Conservation (phyloP, 1,139 yeast species). For the Debaryomyces sp. region DNA sequence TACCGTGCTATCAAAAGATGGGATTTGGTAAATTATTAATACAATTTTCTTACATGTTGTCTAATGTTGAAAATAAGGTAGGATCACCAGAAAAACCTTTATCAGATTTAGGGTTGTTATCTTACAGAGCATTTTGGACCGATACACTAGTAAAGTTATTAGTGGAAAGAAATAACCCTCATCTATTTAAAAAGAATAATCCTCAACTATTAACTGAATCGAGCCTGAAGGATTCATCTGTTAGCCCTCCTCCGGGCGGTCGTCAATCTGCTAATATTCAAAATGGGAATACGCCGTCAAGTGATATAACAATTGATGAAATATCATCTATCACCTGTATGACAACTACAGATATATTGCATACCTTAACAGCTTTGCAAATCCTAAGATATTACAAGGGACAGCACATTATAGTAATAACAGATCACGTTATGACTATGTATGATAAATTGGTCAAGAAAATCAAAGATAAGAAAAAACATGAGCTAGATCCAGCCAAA, state of each 20-base stretch:
- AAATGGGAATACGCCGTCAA: slow-evolving; percentile 22
- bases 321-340: slow-evolving; percentile 83
- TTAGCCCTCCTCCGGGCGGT: slow-evolving; percentile 25
- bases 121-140: slow-evolving; percentile 97
- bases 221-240: slow-evolving; percentile 27
- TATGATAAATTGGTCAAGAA: slow-evolving; percentile 71
- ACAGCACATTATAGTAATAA: slow-evolving; percentile 89
- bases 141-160: slow-evolving; percentile 79
- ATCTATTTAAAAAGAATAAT: slow-evolving; percentile 41
- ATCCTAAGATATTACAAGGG: slow-evolving; percentile 93
- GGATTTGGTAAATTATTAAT: slow-evolving; percentile 92
- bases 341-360: slow-evolving; percentile 95
- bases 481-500: slow-evolving; percentile 70
- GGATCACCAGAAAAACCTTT: slow-evolving; percentile 98
- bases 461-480: slow-evolving; percentile 66
- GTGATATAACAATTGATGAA: slow-evolving; percentile 90
- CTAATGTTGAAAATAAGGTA: slow-evolving; percentile 81
- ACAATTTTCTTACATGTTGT: slow-evolving; percentile 89
- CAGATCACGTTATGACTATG: slow-evolving; percentile 77
- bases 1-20: slow-evolving; percentile 94
- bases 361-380: slow-evolving; percentile 87
- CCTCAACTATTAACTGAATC: slow-evolving; percentile 25
- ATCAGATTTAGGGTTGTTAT: slow-evolving; percentile 88
- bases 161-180: slow-evolving; percentile 59
- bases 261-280: slow-evolving; percentile 10